Evolutionary conservation across 2,329 filamentous ascomycete genomes (phyloP), one percentile per base, ranked within the genome.

Genomic region (Escovopsis sp.): DNA sequence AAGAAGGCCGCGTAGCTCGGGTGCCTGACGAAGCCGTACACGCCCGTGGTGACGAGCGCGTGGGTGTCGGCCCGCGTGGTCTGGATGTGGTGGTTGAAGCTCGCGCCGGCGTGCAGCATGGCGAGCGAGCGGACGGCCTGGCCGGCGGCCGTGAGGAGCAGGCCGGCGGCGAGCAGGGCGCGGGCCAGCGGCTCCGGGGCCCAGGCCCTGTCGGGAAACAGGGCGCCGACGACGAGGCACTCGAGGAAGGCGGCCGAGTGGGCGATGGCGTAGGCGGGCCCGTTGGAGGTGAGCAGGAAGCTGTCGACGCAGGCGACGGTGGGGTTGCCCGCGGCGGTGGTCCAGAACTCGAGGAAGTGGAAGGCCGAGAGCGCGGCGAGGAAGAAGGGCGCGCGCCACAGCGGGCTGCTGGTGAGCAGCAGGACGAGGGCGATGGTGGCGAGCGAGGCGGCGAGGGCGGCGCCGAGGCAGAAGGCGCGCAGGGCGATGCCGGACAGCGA

Each of bases 1-100:
- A 94, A 98, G 67, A 95, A 98, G 4, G 89, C 91, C 66, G 96
- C 95, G 63, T 98, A 98, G 45, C 82, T 83, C 11, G 91, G 91
- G 61, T 98, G 91, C 23, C 91, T 70, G 41, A 93, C 66, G 37
- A 73, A 60, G 7, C 67, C 66, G 60, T 96, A 98, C 32, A 96
- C 66, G 1, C 91, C 91, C 26, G 68, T 68, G 0, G 82, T 94
- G 3, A 98, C 84, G n/a, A 98, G 72, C 38, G 69, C 69, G 60
- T 98, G 91, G 1, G 75, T 77, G 7, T 62, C 60, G 4, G 77
- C 72, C 54, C 78, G 82, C 47, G 69, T 75, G 48, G 74, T 76
- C 61, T 91, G 85, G 8, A 95, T 79, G 32, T 79, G 77, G 53
- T 89, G 91, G 56, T 94, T 94, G 72, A 98, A 98, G 57, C 85